Evolutionary conservation across 306 rosid genomes (phyloP).

Genomic region (Spatholobus suberectus): DNA sequence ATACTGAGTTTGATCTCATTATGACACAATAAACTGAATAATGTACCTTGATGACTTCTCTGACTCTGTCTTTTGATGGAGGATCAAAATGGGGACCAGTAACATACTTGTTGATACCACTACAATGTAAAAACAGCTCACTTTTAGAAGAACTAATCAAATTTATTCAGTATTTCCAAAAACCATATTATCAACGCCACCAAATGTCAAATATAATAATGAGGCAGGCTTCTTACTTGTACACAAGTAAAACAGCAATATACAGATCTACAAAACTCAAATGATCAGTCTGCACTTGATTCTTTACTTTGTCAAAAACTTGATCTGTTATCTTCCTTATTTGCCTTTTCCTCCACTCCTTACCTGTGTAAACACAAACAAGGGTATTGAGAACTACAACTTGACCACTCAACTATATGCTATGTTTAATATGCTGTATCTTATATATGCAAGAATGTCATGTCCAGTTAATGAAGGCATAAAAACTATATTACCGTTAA

Average conservation of each 20-base stretch:
- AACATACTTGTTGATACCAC: conserved; percentile 81
- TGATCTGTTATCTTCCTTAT: conserved; percentile 67
- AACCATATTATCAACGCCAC: conserved; percentile 8
- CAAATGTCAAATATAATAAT: background rate
- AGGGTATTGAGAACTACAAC: background rate
- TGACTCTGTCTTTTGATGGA: conserved; percentile 67
- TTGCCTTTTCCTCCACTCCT: conserved; percentile 65
- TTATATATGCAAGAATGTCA: background rate
- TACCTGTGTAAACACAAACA: conserved; percentile 57
- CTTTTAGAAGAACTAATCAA: conserved; percentile 6
- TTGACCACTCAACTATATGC: background rate
- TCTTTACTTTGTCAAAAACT: conserved; percentile 55
- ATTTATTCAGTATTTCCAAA: background rate
- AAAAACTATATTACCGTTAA: conserved; percentile 6
- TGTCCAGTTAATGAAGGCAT: background rate
- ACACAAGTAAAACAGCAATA: conserved; percentile 83
- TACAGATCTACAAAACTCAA: conserved; percentile 81
- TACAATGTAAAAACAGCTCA: conserved; percentile 42
- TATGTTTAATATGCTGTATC: background rate
- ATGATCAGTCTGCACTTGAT: conserved; percentile 37
- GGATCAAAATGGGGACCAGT: conserved; percentile 92
- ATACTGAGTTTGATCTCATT: conserved; percentile 12
- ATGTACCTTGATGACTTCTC: conserved; percentile 67
- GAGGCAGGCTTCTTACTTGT: conserved; percentile 66
- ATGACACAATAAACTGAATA: conserved; percentile 35